Conservation (phyloP, 192 early-diverging fungal species). For the Gaertneriomyces sp. region DNA sequence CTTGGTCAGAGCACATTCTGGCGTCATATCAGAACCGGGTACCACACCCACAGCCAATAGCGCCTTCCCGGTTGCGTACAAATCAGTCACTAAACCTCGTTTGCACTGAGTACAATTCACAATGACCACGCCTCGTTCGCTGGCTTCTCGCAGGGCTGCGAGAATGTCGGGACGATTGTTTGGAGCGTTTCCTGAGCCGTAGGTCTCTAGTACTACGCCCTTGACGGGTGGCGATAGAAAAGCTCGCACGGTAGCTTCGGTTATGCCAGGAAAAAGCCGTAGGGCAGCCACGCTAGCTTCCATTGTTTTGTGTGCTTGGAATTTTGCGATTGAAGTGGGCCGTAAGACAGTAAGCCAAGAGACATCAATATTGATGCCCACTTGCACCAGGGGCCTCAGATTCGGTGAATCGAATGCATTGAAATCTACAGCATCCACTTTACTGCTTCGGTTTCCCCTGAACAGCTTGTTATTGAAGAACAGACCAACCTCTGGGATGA, state of each 20-base stretch:
- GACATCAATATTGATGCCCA: slow-evolving; percentile 97
- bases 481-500: slow-evolving; percentile 90
- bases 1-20: slow-evolving; percentile 94
- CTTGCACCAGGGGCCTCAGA: slow-evolving; percentile 79
- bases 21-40: slow-evolving; percentile 89
- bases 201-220: slow-evolving; percentile 94
- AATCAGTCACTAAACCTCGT: slow-evolving; percentile 81
- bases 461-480: slow-evolving; percentile 94
- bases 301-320: slow-evolving; percentile 80
- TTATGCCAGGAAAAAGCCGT: slow-evolving; percentile 92
- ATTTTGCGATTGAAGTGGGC: slow-evolving; percentile 78
- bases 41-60: slow-evolving; percentile 76
- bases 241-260: slow-evolving; percentile 76
- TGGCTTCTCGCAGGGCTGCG: slow-evolving; percentile 77
- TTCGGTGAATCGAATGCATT: slow-evolving; percentile 71
- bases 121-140: slow-evolving; percentile 90
- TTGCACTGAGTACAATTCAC: slow-evolving; percentile 80
- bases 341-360: slow-evolving; percentile 83
- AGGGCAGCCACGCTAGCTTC: slow-evolving; percentile 84
- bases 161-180: slow-evolving; percentile 82
- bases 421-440: slow-evolving; percentile 56
- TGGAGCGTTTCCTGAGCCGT: slow-evolving; percentile 95
- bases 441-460: slow-evolving; percentile 81
- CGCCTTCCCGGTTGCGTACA: slow-evolving; percentile 86
- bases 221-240: slow-evolving; percentile 81